Percentiles rank a stretch among this genome's conserved stretches.
Conservation (phyloP, 1,284 basidiomycete genomes). For the Melampsora abietis-canadensis region DNA sequence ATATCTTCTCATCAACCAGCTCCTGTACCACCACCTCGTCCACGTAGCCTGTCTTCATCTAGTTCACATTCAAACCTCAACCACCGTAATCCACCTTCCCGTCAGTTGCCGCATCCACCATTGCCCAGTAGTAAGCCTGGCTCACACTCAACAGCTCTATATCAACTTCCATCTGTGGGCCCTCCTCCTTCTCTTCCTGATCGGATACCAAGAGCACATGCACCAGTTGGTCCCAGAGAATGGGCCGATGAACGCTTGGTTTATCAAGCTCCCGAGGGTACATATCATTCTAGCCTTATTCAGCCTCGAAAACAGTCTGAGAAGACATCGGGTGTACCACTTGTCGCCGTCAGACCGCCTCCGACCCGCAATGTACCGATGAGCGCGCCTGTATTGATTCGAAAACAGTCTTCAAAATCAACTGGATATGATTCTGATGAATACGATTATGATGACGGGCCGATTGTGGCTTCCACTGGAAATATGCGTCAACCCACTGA, state of each 20-base stretch:
- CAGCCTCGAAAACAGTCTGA: neutral
- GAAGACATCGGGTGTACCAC: neutral
- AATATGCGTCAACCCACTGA: neutral
- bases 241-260: constrained; percentile 15
- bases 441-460: neutral
- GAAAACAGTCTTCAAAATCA: neutral
- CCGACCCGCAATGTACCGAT: neutral
- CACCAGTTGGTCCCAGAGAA: constrained; percentile 23
- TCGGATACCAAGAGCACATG: neutral
- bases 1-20: neutral
- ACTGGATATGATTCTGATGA: neutral
- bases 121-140: constrained; percentile 5
- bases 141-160: neutral
- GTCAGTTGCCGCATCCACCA: constrained; percentile 1
- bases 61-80: neutral
- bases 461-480: neutral
- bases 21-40: neutral
- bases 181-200: neutral
- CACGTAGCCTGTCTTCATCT: neutral
- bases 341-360: neutral
- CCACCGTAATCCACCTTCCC: neutral
- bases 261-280: neutral
- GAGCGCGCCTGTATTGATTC: neutral
- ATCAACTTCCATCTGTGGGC: neutral
- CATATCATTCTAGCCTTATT: constrained; percentile 3